These are phyloP conservation scores for Penicillium riverlandense DNA, from an alignment of 495 filamentous ascomycete species.

Conservation along the genomic window DNA sequence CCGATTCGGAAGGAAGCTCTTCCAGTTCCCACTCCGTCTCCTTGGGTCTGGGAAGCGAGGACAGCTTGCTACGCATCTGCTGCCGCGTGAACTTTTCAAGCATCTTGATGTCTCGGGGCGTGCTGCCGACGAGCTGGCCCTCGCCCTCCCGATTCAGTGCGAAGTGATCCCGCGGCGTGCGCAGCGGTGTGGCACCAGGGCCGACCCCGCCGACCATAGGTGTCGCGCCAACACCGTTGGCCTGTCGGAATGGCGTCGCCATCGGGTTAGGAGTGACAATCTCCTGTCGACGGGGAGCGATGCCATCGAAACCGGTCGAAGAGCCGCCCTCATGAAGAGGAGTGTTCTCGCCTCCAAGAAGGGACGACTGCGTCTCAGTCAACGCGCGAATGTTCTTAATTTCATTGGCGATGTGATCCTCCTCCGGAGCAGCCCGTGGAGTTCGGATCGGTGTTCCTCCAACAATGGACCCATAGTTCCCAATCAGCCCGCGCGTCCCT, in stretches of 20 bases:
- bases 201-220: slow-evolving; percentile 50
- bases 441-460: slow-evolving; percentile 85
- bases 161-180: slow-evolving; percentile 86
- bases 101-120: slow-evolving; percentile 70
- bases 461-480: slow-evolving; percentile 75
- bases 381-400: slow-evolving; percentile 89
- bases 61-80: slow-evolving; percentile 59
- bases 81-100: slow-evolving; percentile 65
- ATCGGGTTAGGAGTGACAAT: slow-evolving; percentile 90
- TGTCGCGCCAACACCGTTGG: slow-evolving; percentile 63
- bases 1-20: slow-evolving; percentile 71
- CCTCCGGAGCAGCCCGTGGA: slow-evolving; percentile 80
- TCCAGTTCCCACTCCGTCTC: slow-evolving; percentile 89
- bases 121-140: slow-evolving; percentile 61
- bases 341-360: slow-evolving; percentile 91
- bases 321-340: slow-evolving; percentile 72
- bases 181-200: slow-evolving; percentile 78
- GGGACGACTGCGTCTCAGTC: slow-evolving; percentile 91
- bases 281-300: slow-evolving; percentile 70
- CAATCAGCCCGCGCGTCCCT: slow-evolving; percentile 78
- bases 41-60: slow-evolving; percentile 85
- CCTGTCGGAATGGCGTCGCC: slow-evolving; percentile 78
- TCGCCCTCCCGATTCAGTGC: slow-evolving; percentile 66
- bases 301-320: slow-evolving; percentile 85
- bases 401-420: slow-evolving; percentile 94